A percentile compares a stretch with the other conserved stretches of the same genome.
Evolutionary conservation across 2,329 filamentous ascomycete genomes (phyloP).

Genomic region (Mycosphaerelloides madeirae): DNA sequence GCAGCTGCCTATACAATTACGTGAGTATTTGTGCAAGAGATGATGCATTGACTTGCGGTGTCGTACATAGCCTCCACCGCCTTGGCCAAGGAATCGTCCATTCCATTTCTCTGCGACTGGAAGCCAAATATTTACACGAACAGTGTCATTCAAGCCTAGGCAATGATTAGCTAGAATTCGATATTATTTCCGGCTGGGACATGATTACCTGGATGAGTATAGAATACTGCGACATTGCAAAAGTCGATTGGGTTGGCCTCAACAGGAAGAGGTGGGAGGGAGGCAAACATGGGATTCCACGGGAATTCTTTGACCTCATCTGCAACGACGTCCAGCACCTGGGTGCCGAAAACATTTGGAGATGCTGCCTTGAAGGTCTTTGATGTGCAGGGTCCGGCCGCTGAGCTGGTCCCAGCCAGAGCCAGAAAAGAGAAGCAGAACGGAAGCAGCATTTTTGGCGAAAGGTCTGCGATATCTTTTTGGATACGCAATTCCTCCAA

Average conservation of each 20-base stretch:
- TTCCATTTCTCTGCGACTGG: conserved; percentile 29
- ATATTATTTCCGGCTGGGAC: conserved; percentile 13
- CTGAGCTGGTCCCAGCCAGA: not conserved
- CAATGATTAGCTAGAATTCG: conserved; percentile 5
- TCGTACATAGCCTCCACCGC: conserved; percentile 36
- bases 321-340: conserved; percentile 3
- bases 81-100: conserved; percentile 36
- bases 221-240: conserved; percentile 35
- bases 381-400: not conserved
- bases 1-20: conserved; percentile 3
- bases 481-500: not conserved
- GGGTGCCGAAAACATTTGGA: conserved; percentile 4
- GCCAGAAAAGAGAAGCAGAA: not conserved
- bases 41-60: not conserved
- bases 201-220: conserved; percentile 34
- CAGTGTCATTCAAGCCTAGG: conserved; percentile 27
- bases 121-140: conserved; percentile 31
- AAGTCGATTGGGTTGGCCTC: conserved; percentile 17
- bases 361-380: conserved; percentile 3
- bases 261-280: conserved; percentile 3
- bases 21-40: not conserved
- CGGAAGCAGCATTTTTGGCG: not conserved
- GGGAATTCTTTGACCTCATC: conserved; percentile 4
- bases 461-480: not conserved
- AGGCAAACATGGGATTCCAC: conserved; percentile 5